Percentiles rank a stretch among this genome's conserved stretches.
Conservation (phyloP, 352 stramenopile species). For the Globisporangium spinosum region DNA sequence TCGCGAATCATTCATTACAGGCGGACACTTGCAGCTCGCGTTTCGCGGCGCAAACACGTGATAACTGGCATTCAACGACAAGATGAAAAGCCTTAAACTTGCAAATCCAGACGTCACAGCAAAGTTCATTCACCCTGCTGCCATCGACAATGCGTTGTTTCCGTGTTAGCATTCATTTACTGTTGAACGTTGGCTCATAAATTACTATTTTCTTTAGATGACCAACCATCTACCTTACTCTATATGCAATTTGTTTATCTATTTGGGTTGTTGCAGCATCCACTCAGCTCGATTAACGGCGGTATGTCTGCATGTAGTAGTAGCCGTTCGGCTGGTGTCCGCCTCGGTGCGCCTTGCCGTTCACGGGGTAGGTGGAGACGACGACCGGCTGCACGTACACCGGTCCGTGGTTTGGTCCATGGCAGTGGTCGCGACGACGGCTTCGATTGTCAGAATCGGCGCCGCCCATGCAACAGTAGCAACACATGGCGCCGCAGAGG, state of each 20-base stretch:
- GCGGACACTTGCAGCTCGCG: neutral
- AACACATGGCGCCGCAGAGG: conserved; percentile 29
- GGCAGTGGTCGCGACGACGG: conserved; percentile 7
- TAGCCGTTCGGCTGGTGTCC: conserved; percentile 12
- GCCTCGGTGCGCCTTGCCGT: neutral
- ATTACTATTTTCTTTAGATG: neutral
- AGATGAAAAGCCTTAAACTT: no score
- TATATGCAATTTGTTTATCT: neutral
- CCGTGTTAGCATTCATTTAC: neutral
- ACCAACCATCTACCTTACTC: neutral
- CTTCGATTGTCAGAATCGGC: conserved; percentile 18
- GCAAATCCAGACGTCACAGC: no score
- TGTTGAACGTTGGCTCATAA: neutral
- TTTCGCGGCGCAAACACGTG: no score
- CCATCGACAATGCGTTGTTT: neutral
- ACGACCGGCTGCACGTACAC: conserved; percentile 39
- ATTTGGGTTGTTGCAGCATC: neutral
- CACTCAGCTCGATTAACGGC: neutral
- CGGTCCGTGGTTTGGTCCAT: conserved; percentile 16
- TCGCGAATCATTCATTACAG: neutral
- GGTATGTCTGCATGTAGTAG: conserved; percentile 14
- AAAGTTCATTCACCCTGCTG: neutral
- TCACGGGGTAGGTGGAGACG: conserved; percentile 15
- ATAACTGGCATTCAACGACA: neutral
- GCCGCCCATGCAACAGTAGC: conserved; percentile 17